Evolutionary conservation across 371 early-diverging fungal species (phyloP), one percentile per base, ranked within the genome.

Genomic region (Choanephora cucurbitarum): DNA sequence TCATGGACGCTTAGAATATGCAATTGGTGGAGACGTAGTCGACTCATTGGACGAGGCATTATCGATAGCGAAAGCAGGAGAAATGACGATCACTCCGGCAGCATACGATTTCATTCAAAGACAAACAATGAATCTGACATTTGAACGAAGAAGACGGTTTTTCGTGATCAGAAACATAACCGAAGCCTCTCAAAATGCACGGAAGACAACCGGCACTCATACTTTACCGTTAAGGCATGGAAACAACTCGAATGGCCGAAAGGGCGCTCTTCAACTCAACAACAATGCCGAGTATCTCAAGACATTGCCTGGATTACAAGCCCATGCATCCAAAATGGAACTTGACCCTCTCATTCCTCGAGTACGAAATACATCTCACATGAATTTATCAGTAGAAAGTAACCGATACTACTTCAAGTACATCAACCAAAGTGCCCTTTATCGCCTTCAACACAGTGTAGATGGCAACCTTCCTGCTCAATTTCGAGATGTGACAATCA

Each of bases 401-500:
- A 77, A 78, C 22, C 64, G 66, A 8, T 62, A 74, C 21, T 81
- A 80, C 18, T 73, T 48, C 57, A 82, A 80, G 65, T 84, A 84
- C 37, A 63, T 82, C 46, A 84, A 77, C 52, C 69, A 75, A 23
- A 79, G 80, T n/a, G 81, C 81, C 0, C 62, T 80, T 3, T 75
- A 81, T 44, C 71, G 84, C 14, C 44, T 84, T 33, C 67, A 72
- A 13, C 63, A 74, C 0, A 67, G 75, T 28, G 64, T 69, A 1
- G 73, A 77, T 50, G 78, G 67, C 28, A 69, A 61, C 24, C 70
- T 77, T 37, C 76, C 80, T 2, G 81, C 84, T 0, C 84, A 82
- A 44, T 84, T 84, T 60, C 73, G 84, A n/a, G 82, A 82, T 21
- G 75, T 66, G 1, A 84, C 84, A 1, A 80, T 84, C 19, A 73